Evolutionary conservation across 768 basidiomycete species (phyloP).

Genomic region (Tricholoma sp.): DNA sequence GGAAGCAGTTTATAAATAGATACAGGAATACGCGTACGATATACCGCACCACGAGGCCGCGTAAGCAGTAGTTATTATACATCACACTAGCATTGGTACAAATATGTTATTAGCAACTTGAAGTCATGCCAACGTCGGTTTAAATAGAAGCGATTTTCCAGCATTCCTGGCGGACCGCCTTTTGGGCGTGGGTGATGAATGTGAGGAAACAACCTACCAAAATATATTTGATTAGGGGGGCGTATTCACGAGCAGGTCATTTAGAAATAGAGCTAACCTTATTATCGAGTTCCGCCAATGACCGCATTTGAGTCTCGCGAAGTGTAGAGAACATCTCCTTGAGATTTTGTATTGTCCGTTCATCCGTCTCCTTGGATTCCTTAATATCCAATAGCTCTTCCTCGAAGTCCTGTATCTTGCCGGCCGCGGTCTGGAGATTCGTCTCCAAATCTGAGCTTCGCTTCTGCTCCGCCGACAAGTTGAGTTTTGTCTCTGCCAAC

Average conservation of each 20-base stretch:
- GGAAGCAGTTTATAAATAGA: too few relatives aligned
- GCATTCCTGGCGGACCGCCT: conserved; percentile 11
- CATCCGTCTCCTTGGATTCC: conserved; percentile 29
- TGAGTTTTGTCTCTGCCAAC: conserved; percentile 11
- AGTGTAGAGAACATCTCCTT: conserved; percentile 26
- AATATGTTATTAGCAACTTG: background rate
- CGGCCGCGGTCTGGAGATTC: conserved; percentile 14
- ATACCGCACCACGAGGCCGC: too few relatives aligned
- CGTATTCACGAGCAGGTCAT: background rate
- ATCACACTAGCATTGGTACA: too few relatives aligned
- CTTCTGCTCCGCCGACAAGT: conserved; percentile 13
- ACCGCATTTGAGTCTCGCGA: conserved; percentile 28
- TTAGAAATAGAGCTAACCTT: conserved; percentile 25
- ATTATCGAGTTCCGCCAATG: conserved; percentile 28
- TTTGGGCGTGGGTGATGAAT: conserved; percentile 22
- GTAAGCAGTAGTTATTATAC: too few relatives aligned
- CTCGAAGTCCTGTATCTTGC: conserved; percentile 23
- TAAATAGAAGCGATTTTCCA: conserved; percentile 6
- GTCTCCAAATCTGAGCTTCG: conserved; percentile 13
- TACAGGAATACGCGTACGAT: too few relatives aligned
- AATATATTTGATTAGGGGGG: background rate
- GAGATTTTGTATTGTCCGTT: conserved; percentile 28
- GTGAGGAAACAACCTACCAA: conserved; percentile 23
- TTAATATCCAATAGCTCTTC: conserved; percentile 27
- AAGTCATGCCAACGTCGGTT: background rate